A percentile compares a stretch with the other conserved stretches of the same genome.
Conservation (phyloP, 2,329 filamentous ascomycete genomes). For the Thelonectria olida region DNA sequence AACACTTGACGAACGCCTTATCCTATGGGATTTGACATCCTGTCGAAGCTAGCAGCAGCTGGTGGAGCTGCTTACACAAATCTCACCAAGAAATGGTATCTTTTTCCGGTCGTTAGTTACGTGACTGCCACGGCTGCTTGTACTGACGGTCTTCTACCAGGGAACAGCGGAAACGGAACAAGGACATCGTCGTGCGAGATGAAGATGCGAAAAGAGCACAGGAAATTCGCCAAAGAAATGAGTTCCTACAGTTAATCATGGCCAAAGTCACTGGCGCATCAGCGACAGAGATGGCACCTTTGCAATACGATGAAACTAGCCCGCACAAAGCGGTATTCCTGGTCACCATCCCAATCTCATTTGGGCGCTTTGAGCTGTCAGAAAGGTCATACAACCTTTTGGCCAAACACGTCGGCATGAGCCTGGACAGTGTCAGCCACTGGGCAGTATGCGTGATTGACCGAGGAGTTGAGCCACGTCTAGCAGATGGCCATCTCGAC, state of each 20-base stretch:
- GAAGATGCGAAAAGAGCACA: slow-evolving; percentile 17
- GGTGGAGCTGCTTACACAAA: slow-evolving; percentile 10
- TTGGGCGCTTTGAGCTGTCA: slow-evolving; percentile 33
- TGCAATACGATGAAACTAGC: slow-evolving; percentile 27
- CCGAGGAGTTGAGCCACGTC: slow-evolving; percentile 21
- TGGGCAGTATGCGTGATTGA: slow-evolving; percentile 39
- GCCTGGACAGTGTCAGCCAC: slow-evolving; percentile 38
- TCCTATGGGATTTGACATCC: slow-evolving; percentile 15
- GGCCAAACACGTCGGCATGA: slow-evolving; percentile 37
- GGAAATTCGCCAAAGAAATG: slow-evolving; percentile 32
- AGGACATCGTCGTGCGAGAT: slow-evolving; percentile 16
- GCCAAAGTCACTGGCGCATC: slow-evolving; percentile 35
- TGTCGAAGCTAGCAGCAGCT: slow-evolving; percentile 15
- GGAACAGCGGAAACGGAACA: slow-evolving; percentile 10
- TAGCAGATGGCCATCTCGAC: background rate
- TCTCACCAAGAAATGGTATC: slow-evolving; percentile 21
- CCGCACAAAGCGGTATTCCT: slow-evolving; percentile 35
- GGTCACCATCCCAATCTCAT: slow-evolving; percentile 34
- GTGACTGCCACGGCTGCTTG: background rate
- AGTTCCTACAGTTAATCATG: slow-evolving; percentile 26
- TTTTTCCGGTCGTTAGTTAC: background rate
- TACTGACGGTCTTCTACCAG: background rate
- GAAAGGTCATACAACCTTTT: slow-evolving; percentile 33
- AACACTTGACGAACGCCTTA: no score
- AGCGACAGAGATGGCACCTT: slow-evolving; percentile 27